These are phyloP conservation scores for Sphagnurus paluster DNA, from an alignment of 1,284 basidiomycete species.

Conservation along the genomic window DNA sequence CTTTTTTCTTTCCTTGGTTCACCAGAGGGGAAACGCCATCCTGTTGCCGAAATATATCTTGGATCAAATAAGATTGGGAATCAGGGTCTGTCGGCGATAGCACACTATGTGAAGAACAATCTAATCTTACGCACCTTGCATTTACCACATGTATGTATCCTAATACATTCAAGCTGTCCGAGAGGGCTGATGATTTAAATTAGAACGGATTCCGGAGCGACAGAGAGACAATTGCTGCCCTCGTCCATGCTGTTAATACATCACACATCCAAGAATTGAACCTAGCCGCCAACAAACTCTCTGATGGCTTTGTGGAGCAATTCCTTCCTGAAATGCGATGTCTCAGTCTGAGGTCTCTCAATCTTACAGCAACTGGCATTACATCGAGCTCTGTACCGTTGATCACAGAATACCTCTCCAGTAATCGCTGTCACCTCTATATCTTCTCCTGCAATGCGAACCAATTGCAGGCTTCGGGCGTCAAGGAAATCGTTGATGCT, in stretches of 20 bases:
- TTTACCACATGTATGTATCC: constrained; percentile 55
- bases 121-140: constrained; percentile 45
- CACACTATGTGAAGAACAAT: constrained; percentile 52
- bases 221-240: constrained; percentile 29
- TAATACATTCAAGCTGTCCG: background rate
- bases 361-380: constrained; percentile 54
- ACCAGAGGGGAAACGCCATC: constrained; percentile 43
- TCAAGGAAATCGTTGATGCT: constrained; percentile 45
- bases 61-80: constrained; percentile 58
- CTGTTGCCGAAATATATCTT: constrained; percentile 55
- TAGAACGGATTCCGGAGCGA: constrained; percentile 50
- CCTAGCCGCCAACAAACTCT: constrained; percentile 39
- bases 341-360: constrained; percentile 50
- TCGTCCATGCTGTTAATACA: constrained; percentile 48
- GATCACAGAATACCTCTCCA: constrained; percentile 50
- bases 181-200: constrained; percentile 1
- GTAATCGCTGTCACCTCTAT: constrained; percentile 53
- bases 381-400: constrained; percentile 43
- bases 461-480: constrained; percentile 44
- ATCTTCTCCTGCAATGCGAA: constrained; percentile 60
- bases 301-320: constrained; percentile 48
- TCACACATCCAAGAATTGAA: constrained; percentile 47
- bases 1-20: constrained; percentile 60
- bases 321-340: constrained; percentile 52
- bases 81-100: constrained; percentile 51